These are phyloP conservation scores for Botrytis fragariae DNA, from an alignment of 2,329 filamentous ascomycete species.

Conservation along the genomic window DNA sequence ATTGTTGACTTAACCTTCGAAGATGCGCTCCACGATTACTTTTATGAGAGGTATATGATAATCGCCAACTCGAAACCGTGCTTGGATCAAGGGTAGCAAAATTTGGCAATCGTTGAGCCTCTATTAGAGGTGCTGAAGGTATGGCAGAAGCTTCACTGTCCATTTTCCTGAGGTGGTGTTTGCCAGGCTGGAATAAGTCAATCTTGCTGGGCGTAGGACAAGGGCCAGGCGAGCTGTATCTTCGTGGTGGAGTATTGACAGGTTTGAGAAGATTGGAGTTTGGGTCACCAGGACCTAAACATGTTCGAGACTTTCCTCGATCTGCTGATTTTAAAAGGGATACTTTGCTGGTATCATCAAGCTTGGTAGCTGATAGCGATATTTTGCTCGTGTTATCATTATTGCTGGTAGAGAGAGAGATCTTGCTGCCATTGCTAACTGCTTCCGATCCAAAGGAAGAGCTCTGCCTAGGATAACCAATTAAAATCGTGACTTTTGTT, in stretches of 20 bases:
- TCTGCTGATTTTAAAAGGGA: neutral
- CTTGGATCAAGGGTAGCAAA: constrained; percentile 26
- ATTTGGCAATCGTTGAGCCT: constrained; percentile 32
- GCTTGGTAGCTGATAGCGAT: neutral
- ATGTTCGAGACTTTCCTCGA: constrained; percentile 6
- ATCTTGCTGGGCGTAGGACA: constrained; percentile 18
- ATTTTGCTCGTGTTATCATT: neutral
- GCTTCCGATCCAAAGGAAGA: neutral
- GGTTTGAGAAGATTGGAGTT: constrained; percentile 23
- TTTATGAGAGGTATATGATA: constrained; percentile 33
- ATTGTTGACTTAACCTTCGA: constrained; percentile 33
- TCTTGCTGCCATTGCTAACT: neutral
- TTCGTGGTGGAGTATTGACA: constrained; percentile 22
- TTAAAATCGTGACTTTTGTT: neutral
- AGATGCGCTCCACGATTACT: constrained; percentile 30
- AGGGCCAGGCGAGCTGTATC: constrained; percentile 31
- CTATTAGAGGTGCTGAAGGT: constrained; percentile 29
- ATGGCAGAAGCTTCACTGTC: constrained; percentile 26
- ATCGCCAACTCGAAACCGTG: constrained; percentile 34
- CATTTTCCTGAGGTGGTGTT: constrained; percentile 25
- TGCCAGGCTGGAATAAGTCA: constrained; percentile 10
- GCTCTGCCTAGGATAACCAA: neutral
- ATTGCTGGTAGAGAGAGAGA: neutral
- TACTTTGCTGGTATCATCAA: constrained; percentile 3
- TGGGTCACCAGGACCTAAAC: neutral